A percentile compares a stretch with the other conserved stretches of the same genome.
phyloP scores from a whole-genome alignment of 2,329 filamentous ascomycete genomes.

The Diaporthe eres region DNA sequence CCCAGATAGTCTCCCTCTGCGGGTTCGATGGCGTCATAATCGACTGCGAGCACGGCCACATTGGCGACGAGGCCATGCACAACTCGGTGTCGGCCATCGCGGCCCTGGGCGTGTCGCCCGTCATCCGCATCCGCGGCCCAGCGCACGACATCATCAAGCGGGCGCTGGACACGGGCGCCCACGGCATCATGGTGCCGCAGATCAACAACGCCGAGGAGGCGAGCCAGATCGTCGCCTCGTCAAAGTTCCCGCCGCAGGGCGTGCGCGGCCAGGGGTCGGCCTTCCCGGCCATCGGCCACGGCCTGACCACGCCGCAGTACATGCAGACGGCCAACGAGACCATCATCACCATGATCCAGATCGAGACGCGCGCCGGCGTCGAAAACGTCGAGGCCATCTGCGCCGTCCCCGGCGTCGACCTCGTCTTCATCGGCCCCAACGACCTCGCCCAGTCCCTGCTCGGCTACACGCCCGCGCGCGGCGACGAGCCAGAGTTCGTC shows the following conservation, averaged over 20 bases:
- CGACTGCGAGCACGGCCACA: conserved; percentile 47
- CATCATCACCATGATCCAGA: conserved; percentile 60
- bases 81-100: conserved; percentile 44
- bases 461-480: conserved; percentile 60
- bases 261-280: conserved; percentile 65
- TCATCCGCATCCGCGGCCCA: conserved; percentile 44
- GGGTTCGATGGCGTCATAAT: conserved; percentile 63
- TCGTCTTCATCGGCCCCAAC: conserved; percentile 62
- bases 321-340: conserved; percentile 65
- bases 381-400: conserved; percentile 61
- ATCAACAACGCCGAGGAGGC: conserved; percentile 62
- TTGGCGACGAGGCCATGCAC: conserved; percentile 46
- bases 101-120: conserved; percentile 43
- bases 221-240: conserved; percentile 59
- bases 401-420: conserved; percentile 58
- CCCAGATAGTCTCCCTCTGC: conserved; percentile 64
- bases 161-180: conserved; percentile 49
- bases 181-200: conserved; percentile 52
- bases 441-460: conserved; percentile 60
- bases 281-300: conserved; percentile 61
- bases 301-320: conserved; percentile 62
- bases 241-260: conserved; percentile 66
- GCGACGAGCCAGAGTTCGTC: conserved; percentile 63
- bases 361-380: conserved; percentile 59
- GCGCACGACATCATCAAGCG: conserved; percentile 52